Conservation (phyloP, 108 stramenopile species). For the Skeletonema tropicum region DNA sequence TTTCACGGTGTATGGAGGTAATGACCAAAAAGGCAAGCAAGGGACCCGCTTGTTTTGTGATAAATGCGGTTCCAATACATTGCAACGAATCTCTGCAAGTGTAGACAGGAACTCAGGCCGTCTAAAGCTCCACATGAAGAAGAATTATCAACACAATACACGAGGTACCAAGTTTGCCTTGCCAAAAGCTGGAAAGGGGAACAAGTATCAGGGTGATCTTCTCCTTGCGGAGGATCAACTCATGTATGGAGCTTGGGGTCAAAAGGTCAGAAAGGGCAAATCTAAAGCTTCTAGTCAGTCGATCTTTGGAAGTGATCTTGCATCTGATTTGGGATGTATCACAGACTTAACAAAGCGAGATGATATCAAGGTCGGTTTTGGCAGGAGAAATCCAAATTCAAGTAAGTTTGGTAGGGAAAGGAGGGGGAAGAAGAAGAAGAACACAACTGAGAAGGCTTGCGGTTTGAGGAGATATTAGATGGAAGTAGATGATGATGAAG, state of each 20-base stretch:
- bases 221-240: conserved; percentile 97
- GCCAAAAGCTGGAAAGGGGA: conserved; percentile 84
- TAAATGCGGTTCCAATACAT: conserved; percentile 88
- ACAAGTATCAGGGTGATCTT: conserved; percentile 89
- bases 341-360: conserved; percentile 60
- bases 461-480: conserved; percentile 82
- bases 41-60: conserved; percentile 90
- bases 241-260: conserved; percentile 94
- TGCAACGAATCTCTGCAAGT: conserved; percentile 88
- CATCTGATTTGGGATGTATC: conserved; percentile 82
- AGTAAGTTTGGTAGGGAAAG: conserved; percentile 91
- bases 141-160: conserved; percentile 77
- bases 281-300: conserved; percentile 61
- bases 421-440: conserved; percentile 93
- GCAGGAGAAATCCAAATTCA: conserved; percentile 89
- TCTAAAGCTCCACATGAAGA: conserved; percentile 84
- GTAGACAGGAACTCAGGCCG: conserved; percentile 91
- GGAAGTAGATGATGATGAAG: not conserved
- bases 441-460: conserved; percentile 75
- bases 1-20: conserved; percentile 81
- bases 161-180: conserved; percentile 94
- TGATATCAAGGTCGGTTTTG: conserved; percentile 88
- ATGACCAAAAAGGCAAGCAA: conserved; percentile 34
- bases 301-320: conserved; percentile 90
- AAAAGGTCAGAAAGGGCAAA: conserved; percentile 90